Base-by-base conservation (phyloP, 2,329 filamentous ascomycete species). In the Neonectria ditissima region DNA sequence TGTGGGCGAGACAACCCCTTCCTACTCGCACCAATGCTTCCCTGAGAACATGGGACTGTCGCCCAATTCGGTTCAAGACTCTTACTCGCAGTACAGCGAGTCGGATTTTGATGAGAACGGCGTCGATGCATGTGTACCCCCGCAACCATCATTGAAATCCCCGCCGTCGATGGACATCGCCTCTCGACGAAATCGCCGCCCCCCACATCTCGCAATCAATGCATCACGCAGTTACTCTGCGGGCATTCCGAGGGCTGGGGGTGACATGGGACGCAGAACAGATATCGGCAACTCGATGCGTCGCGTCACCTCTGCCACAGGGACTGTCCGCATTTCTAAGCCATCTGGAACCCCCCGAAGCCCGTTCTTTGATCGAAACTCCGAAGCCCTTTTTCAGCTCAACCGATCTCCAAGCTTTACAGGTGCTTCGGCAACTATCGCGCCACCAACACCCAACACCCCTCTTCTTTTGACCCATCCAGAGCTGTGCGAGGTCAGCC, bases 151-250 rank as follows among this genome's bases (percentile, higher is more conserved):
- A 28, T 78, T 86, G 70, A 83, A 80, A 68, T 86, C 85, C 1
- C 81, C 84, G 0, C 81, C 84, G 10, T 80, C 82, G 0, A 79
- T 84, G 58, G 86, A 87, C 68, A 84, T 88, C 64, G 86, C 85
- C 16, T 82, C 81, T 18, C 81, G 86, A 48, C 81, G 86, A 58
- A 82, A 85, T 55, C 81, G 75, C 50, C 77, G 78, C 4, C 77
- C 78, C 10, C 75, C 85, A 28, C 80, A 83, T 30, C 77, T 87
- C n/a, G 80, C 82, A 28, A 79, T 84, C 43, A 77, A 77, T 10
- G 79, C 82, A 9, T 75, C 83, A 20, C 81, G 83, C 55, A 82
- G 78, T 66, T 81, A 78, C 43, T 80, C 83, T 0, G 80, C 67
- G 3, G 76, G 72, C 26, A 78, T 78, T 3, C 81, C 84, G 8